These are phyloP conservation scores for Ulota crispa DNA, from an alignment of 225 moss, liverwort and hornwort genomes.

Conservation along the genomic window DNA sequence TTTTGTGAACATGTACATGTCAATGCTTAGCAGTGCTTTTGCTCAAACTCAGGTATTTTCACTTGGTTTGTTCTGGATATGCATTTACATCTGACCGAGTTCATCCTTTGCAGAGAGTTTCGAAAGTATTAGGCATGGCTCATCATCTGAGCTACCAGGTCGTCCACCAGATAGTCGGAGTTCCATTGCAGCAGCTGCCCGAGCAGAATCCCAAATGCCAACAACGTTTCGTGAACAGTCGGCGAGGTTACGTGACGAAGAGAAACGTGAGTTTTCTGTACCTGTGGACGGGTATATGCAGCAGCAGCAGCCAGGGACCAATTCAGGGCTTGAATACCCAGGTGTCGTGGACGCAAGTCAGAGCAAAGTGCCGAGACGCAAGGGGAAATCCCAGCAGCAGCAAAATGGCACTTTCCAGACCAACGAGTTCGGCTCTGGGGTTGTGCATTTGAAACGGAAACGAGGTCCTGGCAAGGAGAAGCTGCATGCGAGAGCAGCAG, in stretches of 20 bases:
- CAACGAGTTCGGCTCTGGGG: slow-evolving; percentile 15
- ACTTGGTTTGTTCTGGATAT: not conserved
- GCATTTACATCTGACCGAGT: slow-evolving; percentile 7
- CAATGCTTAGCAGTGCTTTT: not conserved
- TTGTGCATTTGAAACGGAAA: slow-evolving; percentile 13
- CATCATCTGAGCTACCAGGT: slow-evolving; percentile 18
- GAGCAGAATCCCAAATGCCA: not conserved
- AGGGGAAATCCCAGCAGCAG: slow-evolving; percentile 21
- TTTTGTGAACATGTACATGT: not conserved
- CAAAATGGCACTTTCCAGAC: slow-evolving; percentile 22
- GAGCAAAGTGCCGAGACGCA: slow-evolving; percentile 15
- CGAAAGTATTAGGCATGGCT: slow-evolving; percentile 9
- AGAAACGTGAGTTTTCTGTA: not conserved
- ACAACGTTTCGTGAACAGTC: not conserved
- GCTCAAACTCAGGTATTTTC: not conserved
- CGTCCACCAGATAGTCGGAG: slow-evolving; percentile 24
- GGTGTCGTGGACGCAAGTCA: not conserved
- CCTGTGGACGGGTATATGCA: not conserved
- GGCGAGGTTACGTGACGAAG: not conserved
- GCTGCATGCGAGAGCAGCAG: slow-evolving; percentile 5
- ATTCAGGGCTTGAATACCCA: not conserved
- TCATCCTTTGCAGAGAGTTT: slow-evolving; percentile 16
- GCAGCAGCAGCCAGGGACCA: not conserved
- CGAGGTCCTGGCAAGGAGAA: slow-evolving; percentile 32
- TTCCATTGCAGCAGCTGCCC: slow-evolving; percentile 28